phyloP scores from a whole-genome alignment of 805 yeast genomes.

The Kazachstania viticola region DNA sequence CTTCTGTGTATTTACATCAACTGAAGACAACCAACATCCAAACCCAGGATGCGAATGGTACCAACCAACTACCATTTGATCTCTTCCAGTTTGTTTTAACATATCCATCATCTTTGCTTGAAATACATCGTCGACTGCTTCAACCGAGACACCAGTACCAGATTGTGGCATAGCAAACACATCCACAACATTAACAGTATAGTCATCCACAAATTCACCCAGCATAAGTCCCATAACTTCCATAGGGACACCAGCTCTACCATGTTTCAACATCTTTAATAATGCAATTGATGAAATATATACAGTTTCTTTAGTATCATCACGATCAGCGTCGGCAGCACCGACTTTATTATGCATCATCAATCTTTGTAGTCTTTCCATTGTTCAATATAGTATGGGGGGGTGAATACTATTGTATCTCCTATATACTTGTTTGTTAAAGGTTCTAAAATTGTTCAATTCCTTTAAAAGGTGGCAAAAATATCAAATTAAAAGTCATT shows the following conservation, averaged over 20 bases:
- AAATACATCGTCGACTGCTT: slow-evolving; percentile 97
- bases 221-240: slow-evolving; percentile 96
- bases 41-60: slow-evolving; percentile 99
- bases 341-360: slow-evolving; percentile 31
- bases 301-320: slow-evolving; percentile 93
- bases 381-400: too few relatives aligned
- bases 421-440: too few relatives aligned
- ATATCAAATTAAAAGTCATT: too few relatives aligned
- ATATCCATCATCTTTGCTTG: slow-evolving; percentile 99
- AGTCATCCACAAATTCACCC: slow-evolving; percentile 96
- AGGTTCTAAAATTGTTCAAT: too few relatives aligned
- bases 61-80: slow-evolving; percentile 99
- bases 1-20: slow-evolving; percentile 95
- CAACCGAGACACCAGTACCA: slow-evolving; percentile 97
- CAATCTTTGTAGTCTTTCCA: slow-evolving; percentile 34
- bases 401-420: too few relatives aligned
- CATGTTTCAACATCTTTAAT: slow-evolving; percentile 93
- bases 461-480: too few relatives aligned
- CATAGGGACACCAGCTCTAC: slow-evolving; percentile 85
- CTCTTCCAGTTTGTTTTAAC: slow-evolving; percentile 98
- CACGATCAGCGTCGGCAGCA: slow-evolving; percentile 62
- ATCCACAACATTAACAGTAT: slow-evolving; percentile 92
- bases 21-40: slow-evolving; percentile 98
- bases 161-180: slow-evolving; percentile 99
- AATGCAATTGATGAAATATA: slow-evolving; percentile 92